Evolutionary conservation across 1,284 basidiomycete species (phyloP), one percentile per base, ranked within the genome.

Genomic region (Ustilago sp.): DNA sequence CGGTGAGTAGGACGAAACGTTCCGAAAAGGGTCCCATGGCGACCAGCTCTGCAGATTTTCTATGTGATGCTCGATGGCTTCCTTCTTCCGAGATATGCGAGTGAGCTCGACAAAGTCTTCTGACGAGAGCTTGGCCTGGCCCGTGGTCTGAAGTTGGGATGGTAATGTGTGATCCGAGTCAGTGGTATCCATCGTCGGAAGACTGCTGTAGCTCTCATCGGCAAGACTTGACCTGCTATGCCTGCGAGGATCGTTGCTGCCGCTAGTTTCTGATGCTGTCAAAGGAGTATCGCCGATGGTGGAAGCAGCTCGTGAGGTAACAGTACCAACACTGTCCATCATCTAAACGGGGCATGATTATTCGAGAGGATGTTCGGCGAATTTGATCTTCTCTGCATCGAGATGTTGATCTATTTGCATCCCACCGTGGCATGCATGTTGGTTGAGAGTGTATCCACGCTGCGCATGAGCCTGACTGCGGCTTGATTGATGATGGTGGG

Each of bases 61-160:
- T 8, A 71, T 68, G 47, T 78, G 64, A 1, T 45, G 50, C 35
- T 74, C 71, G 39, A 74, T 74, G 32, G 74, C 61, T 7, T 61
- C 39, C 63, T 77, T 78, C 55, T 72, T 70, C 52, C 67, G 72
- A 32, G 76, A 71, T 34, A 78, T 63, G 31, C 72, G 68, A 8
- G 68, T 78, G 2, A 71, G 63, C 51, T 74, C 63, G 36, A 72
- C 50, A 32, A 63, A 63, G 43, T 78, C 76, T 5, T 66, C 38
- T 8, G 63, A 75, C 5, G 76, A 78, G 8, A 78, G 72, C 53
- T 56, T 34, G 23, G 45, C 59, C 4, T 53, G 59, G 28, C 34
- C 36, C 7, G 34, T 45, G 17, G 32, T 4, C 13, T 51, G 50
- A 6, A 12, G 6, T n/a, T 3, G 39, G 28, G 36, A 38, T 3